phyloP scores from a whole-genome alignment of 1,284 basidiomycete genomes.

The Cutaneotrichosporon cyanovorans region DNA sequence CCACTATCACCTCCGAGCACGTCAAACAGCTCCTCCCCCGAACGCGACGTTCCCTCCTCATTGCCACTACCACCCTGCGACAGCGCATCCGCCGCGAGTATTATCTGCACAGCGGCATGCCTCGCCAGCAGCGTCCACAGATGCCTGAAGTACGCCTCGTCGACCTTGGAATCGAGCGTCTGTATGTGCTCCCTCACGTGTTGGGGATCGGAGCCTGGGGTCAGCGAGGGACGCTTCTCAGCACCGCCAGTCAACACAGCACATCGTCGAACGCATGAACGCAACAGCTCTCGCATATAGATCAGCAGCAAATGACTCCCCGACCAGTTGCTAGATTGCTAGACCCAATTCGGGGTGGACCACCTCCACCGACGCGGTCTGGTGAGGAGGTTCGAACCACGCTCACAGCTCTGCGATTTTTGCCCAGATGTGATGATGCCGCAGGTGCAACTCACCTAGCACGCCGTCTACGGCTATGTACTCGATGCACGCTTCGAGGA shows the following conservation, averaged over 20 bases:
- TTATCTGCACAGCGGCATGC: slow-evolving; percentile 28
- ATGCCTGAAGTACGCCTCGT: slow-evolving; percentile 34
- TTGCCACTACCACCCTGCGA: slow-evolving; percentile 16
- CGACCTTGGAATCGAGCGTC: slow-evolving; percentile 26
- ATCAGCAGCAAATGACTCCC: no score
- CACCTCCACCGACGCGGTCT: slow-evolving; percentile 12
- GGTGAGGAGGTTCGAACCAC: slow-evolving; percentile 16
- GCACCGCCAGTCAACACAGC: neutral
- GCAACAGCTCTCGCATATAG: no score
- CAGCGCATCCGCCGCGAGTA: slow-evolving; percentile 26
- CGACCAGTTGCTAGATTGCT: no score
- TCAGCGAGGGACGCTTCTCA: slow-evolving; percentile 2
- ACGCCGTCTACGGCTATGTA: slow-evolving; percentile 38
- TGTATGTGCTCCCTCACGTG: slow-evolving; percentile 21
- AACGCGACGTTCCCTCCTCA: slow-evolving; percentile 7
- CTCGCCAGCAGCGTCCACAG: slow-evolving; percentile 28
- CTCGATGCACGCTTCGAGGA: slow-evolving; percentile 37
- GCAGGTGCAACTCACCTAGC: slow-evolving; percentile 33
- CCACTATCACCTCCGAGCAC: slow-evolving; percentile 27
- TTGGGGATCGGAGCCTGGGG: slow-evolving; percentile 28
- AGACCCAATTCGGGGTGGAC: slow-evolving; percentile 1
- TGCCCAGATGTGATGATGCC: neutral
- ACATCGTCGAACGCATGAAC: no score
- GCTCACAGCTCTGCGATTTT: slow-evolving; percentile 6
- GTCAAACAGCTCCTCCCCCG: slow-evolving; percentile 17